A percentile compares a stretch with the other conserved stretches of the same genome.
Evolutionary conservation across 2,329 filamentous ascomycete species (phyloP).

Genomic region (Lecanicillium sp.): DNA sequence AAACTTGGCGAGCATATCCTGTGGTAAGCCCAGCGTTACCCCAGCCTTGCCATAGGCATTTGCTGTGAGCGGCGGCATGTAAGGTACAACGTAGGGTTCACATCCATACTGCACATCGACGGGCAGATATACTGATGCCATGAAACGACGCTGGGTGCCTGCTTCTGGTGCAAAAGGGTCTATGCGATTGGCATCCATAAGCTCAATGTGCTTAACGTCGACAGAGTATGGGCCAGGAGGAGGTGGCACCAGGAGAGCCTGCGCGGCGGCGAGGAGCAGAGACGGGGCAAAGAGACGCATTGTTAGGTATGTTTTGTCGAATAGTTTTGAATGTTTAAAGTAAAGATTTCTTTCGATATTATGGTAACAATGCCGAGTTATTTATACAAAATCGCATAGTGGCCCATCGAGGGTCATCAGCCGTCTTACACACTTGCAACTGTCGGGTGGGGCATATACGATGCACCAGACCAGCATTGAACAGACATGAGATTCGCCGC

Average conservation of each 20-base stretch:
- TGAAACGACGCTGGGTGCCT: not conserved
- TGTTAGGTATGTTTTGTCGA: too few relatives aligned
- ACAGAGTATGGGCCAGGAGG: not conserved
- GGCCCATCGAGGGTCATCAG: too few relatives aligned
- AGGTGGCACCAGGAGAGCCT: not conserved
- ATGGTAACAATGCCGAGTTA: too few relatives aligned
- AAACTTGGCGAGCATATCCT: not conserved
- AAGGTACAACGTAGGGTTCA: not conserved
- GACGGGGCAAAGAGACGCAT: too few relatives aligned
- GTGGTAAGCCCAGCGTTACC: not conserved
- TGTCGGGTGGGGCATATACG: too few relatives aligned
- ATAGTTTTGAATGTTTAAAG: too few relatives aligned
- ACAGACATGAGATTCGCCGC: too few relatives aligned
- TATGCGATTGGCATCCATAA: not conserved
- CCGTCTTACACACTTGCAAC: too few relatives aligned
- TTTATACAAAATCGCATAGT: too few relatives aligned
- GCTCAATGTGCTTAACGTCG: not conserved
- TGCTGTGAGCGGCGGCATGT: not conserved
- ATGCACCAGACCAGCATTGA: too few relatives aligned
- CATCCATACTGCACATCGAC: not conserved
- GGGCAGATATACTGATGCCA: not conserved
- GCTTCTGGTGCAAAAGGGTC: not conserved
- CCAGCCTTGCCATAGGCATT: not conserved
- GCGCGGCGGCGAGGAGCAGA: constrained; percentile 1
- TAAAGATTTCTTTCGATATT: too few relatives aligned